A percentile compares a stretch with the other conserved stretches of the same genome.
These are phyloP conservation scores for Roridomyces roridus DNA, from an alignment of 768 basidiomycete genomes.

Conservation along the genomic window DNA sequence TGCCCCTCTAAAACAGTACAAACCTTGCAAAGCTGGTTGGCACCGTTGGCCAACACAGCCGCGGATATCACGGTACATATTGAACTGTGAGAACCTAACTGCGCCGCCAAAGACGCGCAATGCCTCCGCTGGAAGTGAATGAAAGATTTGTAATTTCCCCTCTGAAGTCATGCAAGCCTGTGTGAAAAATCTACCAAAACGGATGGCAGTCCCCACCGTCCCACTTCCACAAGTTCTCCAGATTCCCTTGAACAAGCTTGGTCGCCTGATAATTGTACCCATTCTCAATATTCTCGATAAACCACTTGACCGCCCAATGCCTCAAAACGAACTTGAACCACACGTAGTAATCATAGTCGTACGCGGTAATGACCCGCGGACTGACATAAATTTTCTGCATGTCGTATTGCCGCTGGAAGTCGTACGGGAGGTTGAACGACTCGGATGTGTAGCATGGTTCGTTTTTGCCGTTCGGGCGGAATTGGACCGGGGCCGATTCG, in stretches of 20 bases:
- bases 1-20: too few relatives aligned
- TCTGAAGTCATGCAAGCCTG: too few relatives aligned
- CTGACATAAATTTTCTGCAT: slow-evolving; percentile 42
- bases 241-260: not conserved
- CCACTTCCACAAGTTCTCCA: not conserved
- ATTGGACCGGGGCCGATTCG: slow-evolving; percentile 33
- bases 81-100: too few relatives aligned
- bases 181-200: too few relatives aligned
- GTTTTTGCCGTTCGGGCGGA: slow-evolving; percentile 34
- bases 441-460: slow-evolving; percentile 43
- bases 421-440: slow-evolving; percentile 47
- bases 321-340: slow-evolving; percentile 44
- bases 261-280: not conserved
- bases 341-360: slow-evolving; percentile 39
- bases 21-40: too few relatives aligned
- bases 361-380: slow-evolving; percentile 43
- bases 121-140: too few relatives aligned
- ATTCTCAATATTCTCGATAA: slow-evolving; percentile 26
- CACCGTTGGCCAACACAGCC: too few relatives aligned
- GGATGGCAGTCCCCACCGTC: not conserved
- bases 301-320: slow-evolving; percentile 44
- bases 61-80: too few relatives aligned
- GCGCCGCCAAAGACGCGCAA: too few relatives aligned
- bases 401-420: slow-evolving; percentile 43
- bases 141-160: too few relatives aligned